Evolutionary conservation across 345 rosid species (phyloP), one percentile per base, ranked within the genome.

Genomic region (Arabis hirsuta): DNA sequence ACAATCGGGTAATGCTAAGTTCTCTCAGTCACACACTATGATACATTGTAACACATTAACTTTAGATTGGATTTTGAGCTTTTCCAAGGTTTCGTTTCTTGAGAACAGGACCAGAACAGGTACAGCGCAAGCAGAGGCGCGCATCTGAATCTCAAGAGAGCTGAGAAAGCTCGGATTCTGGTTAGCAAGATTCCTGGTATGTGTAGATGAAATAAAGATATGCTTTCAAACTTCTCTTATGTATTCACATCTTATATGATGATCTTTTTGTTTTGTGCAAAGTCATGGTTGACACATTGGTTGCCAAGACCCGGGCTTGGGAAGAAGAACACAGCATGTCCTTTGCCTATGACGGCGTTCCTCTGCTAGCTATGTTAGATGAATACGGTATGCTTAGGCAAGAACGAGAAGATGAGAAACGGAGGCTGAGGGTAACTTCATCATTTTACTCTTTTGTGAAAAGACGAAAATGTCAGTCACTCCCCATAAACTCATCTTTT

Each of bases 301-400:
- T 92, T 60, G 84, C 88, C 41, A 95, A 92, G 84, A 95, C 92
- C 42, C 87, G 84, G 14, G 82, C 90, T 10, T 95, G 99, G 98
- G 98, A 95, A 81, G 98, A 90, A 72, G 96, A 90, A 13, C 90
- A 79, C 24, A 86, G 86, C 65, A 61, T 81, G 60, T 81, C 89
- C 9, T 96, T 88, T 68, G 79, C 92, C 39, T 92, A 92, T 64
- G 99, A 96, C 71, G 97, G 99, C 0, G 96, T 96, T 76, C 97
- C 98, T 51, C 90, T 96, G 43, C 86, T 96, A 51, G 98, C 98
- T 58, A 96, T 92, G 99, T 81, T 92, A 39, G 98, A 96, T 67
- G 99, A 96, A 82, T 96, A 96, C 58, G 96, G 96, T 72, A 86
- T 96, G 99, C 92, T 92, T 77, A 84, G 96, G 81, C 97, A 87